Conservation (phyloP, 2,329 filamentous ascomycete species). For the Amesomyces nigricolor region DNA sequence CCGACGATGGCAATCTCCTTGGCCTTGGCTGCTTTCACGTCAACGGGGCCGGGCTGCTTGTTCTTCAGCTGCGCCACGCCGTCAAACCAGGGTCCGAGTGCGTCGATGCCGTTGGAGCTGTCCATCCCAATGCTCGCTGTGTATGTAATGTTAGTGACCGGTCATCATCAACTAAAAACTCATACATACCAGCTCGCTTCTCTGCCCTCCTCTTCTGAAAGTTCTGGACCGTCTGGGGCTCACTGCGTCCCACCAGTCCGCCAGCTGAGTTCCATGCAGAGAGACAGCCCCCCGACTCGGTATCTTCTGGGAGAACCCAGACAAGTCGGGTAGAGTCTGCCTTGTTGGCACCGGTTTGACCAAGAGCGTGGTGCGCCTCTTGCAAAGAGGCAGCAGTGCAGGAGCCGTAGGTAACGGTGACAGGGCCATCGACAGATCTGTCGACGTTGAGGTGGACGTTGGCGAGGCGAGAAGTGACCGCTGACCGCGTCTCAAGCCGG, state of each 20-base stretch:
- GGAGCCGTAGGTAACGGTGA: conserved; percentile 33
- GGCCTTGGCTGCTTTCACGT: conserved; percentile 49
- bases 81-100: conserved; percentile 58
- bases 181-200: conserved; percentile 16
- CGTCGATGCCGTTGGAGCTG: conserved; percentile 43
- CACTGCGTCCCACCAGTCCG: conserved; percentile 33
- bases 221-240: conserved; percentile 26
- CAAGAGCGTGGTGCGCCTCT: conserved; percentile 24
- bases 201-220: conserved; percentile 13
- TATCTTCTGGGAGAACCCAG: conserved; percentile 32
- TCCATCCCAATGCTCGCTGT: conserved; percentile 40
- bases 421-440: conserved; percentile 25
- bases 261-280: conserved; percentile 35
- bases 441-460: conserved; percentile 30
- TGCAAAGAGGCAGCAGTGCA: conserved; percentile 25
- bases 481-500: conserved; percentile 33
- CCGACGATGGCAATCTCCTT: conserved; percentile 59
- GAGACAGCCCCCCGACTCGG: conserved; percentile 34
- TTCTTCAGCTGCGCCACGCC: conserved; percentile 53
- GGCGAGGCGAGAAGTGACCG: conserved; percentile 31
- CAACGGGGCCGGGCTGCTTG: conserved; percentile 47
- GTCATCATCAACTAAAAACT: too few species aligned
- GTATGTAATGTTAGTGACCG: neutral
- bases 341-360: conserved; percentile 10
- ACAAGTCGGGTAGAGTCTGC: conserved; percentile 26